A percentile compares a stretch with the other conserved stretches of the same genome.
Evolutionary conservation across 352 stramenopile species (phyloP).

Genomic region (Globisporangium rhizosaccharum): DNA sequence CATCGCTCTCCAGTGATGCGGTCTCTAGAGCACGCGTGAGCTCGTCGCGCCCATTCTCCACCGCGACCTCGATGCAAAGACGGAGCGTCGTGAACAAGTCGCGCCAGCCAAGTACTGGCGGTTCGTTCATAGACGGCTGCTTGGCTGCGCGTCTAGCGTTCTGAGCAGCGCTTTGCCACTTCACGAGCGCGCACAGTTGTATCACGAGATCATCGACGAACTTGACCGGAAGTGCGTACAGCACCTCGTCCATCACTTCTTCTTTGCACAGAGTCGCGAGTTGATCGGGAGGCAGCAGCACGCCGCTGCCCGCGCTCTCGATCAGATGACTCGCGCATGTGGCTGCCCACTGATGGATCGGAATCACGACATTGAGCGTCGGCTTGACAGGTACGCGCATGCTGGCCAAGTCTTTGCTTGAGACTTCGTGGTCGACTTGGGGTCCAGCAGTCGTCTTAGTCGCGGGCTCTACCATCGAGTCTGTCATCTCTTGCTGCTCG

Average conservation of each 20-base stretch:
- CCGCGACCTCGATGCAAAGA: background rate
- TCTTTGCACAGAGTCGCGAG: background rate
- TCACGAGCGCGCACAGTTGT: background rate
- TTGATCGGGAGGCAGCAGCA: background rate
- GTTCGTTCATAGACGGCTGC: too few relatives aligned
- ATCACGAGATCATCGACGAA: background rate
- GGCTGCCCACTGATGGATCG: too few relatives aligned
- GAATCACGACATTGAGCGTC: too few relatives aligned
- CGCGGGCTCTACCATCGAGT: too few relatives aligned
- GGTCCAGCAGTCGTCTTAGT: too few relatives aligned
- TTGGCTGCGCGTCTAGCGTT: too few relatives aligned
- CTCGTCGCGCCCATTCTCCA: background rate
- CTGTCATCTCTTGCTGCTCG: too few relatives aligned
- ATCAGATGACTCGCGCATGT: background rate
- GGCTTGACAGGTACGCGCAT: too few relatives aligned
- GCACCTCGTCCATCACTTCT: background rate
- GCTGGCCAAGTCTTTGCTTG: too few relatives aligned
- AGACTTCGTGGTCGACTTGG: too few relatives aligned
- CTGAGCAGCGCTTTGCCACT: too few relatives aligned
- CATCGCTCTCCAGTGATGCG: background rate
- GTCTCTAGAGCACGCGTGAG: background rate
- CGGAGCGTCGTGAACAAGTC: background rate
- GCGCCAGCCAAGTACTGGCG: background rate
- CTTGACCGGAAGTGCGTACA: background rate
- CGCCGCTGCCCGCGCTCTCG: background rate